A percentile compares a stretch with the other conserved stretches of the same genome.
These are phyloP conservation scores for Plenodomus biglobosus DNA, from an alignment of 2,329 filamentous ascomycete genomes.

Conservation along the genomic window DNA sequence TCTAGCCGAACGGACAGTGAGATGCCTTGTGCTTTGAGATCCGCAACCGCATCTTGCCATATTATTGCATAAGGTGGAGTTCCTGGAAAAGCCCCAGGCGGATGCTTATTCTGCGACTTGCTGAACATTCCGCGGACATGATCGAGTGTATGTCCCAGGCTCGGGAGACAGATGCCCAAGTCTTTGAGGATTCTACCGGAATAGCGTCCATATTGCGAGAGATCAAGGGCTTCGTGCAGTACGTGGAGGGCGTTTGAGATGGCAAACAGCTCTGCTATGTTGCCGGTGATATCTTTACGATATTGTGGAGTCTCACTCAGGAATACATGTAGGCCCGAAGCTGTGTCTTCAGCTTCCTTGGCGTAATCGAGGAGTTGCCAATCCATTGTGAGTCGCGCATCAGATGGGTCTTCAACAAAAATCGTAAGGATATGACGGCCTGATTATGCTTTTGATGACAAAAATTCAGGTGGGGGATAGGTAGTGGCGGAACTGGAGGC, in stretches of 20 bases:
- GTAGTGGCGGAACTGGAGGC: constrained; percentile 12
- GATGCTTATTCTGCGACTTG: constrained; percentile 33
- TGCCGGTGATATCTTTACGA: constrained; percentile 55
- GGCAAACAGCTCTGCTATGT: constrained; percentile 58
- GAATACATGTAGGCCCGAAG: constrained; percentile 54
- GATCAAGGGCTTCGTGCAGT: constrained; percentile 50
- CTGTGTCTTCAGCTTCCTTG: constrained; percentile 56
- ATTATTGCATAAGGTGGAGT: constrained; percentile 50
- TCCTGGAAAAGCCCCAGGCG: constrained; percentile 42
- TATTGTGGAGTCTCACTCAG: constrained; percentile 54
- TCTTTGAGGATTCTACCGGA: constrained; percentile 49
- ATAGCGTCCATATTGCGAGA: constrained; percentile 43
- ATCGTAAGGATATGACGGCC: constrained; percentile 17
- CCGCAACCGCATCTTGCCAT: constrained; percentile 54
- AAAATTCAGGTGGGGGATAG: constrained; percentile 13
- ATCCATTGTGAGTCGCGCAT: constrained; percentile 41
- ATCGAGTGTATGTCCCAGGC: constrained; percentile 54
- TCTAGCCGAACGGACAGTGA: constrained; percentile 52
- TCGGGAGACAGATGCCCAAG: constrained; percentile 52
- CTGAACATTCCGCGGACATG: constrained; percentile 50
- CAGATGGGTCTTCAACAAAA: constrained; percentile 23
- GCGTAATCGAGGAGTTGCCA: constrained; percentile 45
- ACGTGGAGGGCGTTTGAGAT: constrained; percentile 55
- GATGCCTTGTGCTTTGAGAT: constrained; percentile 52
- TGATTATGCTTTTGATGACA: constrained; percentile 18